Evolutionary conservation across 2,329 filamentous ascomycete genomes (phyloP).

Genomic region (Emydomyces testavorans): DNA sequence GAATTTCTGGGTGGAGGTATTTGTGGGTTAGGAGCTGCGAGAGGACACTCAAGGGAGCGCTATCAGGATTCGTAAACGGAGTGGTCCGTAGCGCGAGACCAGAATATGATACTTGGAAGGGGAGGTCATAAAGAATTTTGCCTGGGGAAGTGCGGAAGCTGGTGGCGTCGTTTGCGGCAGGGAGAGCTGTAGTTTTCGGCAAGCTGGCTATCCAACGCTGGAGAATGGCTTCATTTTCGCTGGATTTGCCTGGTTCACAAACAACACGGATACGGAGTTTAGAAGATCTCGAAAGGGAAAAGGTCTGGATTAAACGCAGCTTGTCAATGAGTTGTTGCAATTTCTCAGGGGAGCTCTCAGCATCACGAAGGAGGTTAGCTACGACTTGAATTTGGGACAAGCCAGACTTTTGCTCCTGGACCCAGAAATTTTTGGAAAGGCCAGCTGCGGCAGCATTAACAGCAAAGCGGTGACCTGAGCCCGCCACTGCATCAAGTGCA

Average conservation of each 20-base stretch:
- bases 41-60: slow-evolving; percentile 75
- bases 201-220: slow-evolving; percentile 56
- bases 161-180: slow-evolving; percentile 15
- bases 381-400: slow-evolving; percentile 79
- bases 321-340: slow-evolving; percentile 67
- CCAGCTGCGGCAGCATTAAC: slow-evolving; percentile 71
- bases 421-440: slow-evolving; percentile 57
- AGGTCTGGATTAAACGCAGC: slow-evolving; percentile 70
- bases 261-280: slow-evolving; percentile 71
- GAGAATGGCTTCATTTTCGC: slow-evolving; percentile 59
- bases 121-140: slow-evolving; percentile 84
- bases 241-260: slow-evolving; percentile 63
- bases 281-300: slow-evolving; percentile 58
- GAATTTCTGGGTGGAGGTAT: slow-evolving; percentile 91
- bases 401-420: slow-evolving; percentile 79
- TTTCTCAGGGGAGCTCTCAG: slow-evolving; percentile 55
- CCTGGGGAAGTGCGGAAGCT: slow-evolving; percentile 31
- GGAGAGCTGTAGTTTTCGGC: slow-evolving; percentile 37
- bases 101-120: slow-evolving; percentile 95
- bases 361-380: slow-evolving; percentile 57
- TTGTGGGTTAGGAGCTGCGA: slow-evolving; percentile 91
- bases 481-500: slow-evolving; percentile 81
- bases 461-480: slow-evolving; percentile 78
- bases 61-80: slow-evolving; percentile 63
- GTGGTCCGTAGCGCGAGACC: slow-evolving; percentile 70